A percentile compares a stretch with the other conserved stretches of the same genome.
These are phyloP conservation scores for Cyclospora cayetanensis DNA, from an alignment of 169 alveolate genomes.

Conservation along the genomic window DNA sequence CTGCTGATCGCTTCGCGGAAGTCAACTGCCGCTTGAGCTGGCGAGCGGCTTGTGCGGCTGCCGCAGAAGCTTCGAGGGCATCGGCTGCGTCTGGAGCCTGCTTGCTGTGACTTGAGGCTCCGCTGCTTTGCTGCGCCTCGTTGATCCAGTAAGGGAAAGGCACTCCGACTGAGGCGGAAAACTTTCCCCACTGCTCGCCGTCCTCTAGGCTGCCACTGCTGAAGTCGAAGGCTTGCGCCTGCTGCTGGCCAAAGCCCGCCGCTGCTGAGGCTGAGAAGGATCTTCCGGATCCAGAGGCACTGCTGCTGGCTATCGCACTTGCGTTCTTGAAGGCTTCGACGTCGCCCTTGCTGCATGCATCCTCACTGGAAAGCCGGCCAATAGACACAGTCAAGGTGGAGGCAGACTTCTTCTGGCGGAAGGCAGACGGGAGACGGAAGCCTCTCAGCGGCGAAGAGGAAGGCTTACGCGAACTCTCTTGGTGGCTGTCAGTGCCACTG, in stretches of 20 bases:
- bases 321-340: not conserved
- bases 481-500: constrained; percentile 6
- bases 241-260: not conserved
- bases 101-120: not conserved
- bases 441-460: constrained; percentile 30
- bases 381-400: not conserved
- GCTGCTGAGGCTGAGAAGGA: not conserved
- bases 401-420: not conserved
- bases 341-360: constrained; percentile 28
- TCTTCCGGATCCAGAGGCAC: not conserved
- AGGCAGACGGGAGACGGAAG: constrained; percentile 56
- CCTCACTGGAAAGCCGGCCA: not conserved
- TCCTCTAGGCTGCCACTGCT: not conserved
- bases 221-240: not conserved
- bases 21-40: constrained; percentile 12
- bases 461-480: not conserved
- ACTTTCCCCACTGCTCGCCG: not conserved
- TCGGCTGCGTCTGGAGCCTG: constrained; percentile 38
- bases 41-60: not conserved
- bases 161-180: not conserved
- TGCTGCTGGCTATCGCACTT: not conserved
- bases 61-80: constrained; percentile 21
- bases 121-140: not conserved
- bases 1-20: not conserved
- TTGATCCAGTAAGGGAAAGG: not conserved